Conservation (phyloP, 768 basidiomycete genomes). For the Leccinum truebloodii region DNA sequence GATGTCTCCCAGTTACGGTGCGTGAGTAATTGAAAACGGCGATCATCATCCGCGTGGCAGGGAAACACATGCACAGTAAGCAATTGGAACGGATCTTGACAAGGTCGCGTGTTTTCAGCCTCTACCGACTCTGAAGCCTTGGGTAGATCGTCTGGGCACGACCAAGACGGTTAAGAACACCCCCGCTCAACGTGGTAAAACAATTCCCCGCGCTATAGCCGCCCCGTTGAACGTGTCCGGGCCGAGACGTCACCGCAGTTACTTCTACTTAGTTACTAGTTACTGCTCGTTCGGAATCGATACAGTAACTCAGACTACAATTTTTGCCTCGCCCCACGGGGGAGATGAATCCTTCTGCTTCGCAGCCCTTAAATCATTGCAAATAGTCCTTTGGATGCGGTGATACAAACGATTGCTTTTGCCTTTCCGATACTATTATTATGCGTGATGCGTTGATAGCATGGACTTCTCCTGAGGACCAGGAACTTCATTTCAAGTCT, state of each 20-base stretch:
- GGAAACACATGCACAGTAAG: background rate
- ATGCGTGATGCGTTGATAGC: background rate
- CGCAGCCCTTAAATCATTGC: background rate
- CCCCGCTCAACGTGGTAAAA: background rate
- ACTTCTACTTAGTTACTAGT: no score
- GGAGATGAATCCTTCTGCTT: background rate
- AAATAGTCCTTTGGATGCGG: background rate
- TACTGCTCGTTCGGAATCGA: background rate
- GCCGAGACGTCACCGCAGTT: background rate
- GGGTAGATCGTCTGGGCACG: background rate
- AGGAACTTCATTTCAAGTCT: background rate
- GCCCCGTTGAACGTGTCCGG: background rate
- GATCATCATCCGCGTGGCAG: conserved; percentile 12
- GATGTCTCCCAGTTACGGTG: background rate
- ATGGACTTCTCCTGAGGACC: background rate
- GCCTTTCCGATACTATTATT: background rate
- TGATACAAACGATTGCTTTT: background rate
- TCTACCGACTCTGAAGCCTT: background rate
- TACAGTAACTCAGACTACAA: background rate
- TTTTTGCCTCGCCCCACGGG: background rate
- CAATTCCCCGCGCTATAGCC: background rate
- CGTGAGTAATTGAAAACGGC: conserved; percentile 1
- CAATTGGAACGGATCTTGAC: background rate
- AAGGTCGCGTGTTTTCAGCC: background rate
- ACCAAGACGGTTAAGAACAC: background rate